Conservation (phyloP, 192 early-diverging fungal genomes). For the Linderina pennispora region DNA sequence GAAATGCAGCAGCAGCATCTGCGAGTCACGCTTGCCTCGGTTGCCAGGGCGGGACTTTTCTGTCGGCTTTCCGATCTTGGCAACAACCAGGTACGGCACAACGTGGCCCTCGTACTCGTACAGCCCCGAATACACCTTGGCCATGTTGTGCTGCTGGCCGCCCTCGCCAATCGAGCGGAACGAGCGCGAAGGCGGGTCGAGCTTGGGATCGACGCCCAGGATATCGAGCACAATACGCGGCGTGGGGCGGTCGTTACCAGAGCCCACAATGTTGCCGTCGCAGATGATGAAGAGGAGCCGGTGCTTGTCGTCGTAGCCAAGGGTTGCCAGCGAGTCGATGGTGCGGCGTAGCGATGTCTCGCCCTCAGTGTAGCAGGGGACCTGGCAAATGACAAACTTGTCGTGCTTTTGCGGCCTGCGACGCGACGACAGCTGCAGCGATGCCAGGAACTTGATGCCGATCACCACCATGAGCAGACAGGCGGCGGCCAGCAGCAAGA, state of each 20-base stretch:
- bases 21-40: slow-evolving; percentile 96
- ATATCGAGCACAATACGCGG: slow-evolving; percentile 88
- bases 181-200: slow-evolving; percentile 67
- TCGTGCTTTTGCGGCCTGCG: slow-evolving; percentile 82
- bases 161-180: slow-evolving; percentile 90
- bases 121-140: slow-evolving; percentile 91
- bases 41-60: slow-evolving; percentile 90
- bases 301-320: slow-evolving; percentile 81
- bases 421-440: slow-evolving; percentile 63
- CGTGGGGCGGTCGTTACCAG: slow-evolving; percentile 90
- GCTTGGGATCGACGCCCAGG: slow-evolving; percentile 73
- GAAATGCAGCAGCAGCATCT: slow-evolving; percentile 90
- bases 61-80: slow-evolving; percentile 83
- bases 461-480: slow-evolving; percentile 76
- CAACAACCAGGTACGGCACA: slow-evolving; percentile 92
- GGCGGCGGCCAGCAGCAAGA: slow-evolving; percentile 73
- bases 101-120: slow-evolving; percentile 83
- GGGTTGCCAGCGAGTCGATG: slow-evolving; percentile 70
- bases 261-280: slow-evolving; percentile 90
- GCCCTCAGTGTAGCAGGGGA: slow-evolving; percentile 94
- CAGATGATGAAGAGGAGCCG: slow-evolving; percentile 83
- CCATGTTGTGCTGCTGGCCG: slow-evolving; percentile 87
- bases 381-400: slow-evolving; percentile 93
- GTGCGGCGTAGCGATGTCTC: slow-evolving; percentile 79
- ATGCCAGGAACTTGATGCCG: slow-evolving; percentile 71